A percentile compares a stretch with the other conserved stretches of the same genome.
These are phyloP conservation scores for Teratosphaeria pseudoeucalypti DNA, from an alignment of 2,329 filamentous ascomycete genomes.

Conservation along the genomic window DNA sequence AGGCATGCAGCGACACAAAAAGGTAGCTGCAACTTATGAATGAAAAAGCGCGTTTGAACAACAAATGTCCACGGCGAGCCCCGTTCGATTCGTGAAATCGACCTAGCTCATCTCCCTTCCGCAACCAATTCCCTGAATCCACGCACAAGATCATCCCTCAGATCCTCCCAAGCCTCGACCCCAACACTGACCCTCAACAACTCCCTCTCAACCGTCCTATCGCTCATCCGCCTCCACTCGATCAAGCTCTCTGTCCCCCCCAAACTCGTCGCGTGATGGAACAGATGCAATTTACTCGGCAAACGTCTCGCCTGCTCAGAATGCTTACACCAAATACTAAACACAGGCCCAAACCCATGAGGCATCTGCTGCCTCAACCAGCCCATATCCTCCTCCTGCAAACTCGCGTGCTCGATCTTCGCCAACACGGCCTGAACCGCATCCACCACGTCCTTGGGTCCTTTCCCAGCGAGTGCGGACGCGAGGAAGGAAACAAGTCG, in stretches of 20 bases:
- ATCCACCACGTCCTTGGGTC: conserved; percentile 35
- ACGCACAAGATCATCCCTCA: conserved; percentile 62
- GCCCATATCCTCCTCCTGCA: conserved; percentile 55
- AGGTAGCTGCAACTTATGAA: not conserved
- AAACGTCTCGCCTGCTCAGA: conserved; percentile 53
- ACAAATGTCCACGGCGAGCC: not conserved
- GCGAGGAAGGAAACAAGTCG: conserved; percentile 61
- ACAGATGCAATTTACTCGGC: conserved; percentile 68
- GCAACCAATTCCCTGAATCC: conserved; percentile 49
- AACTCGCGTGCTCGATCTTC: conserved; percentile 63
- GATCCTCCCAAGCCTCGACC: conserved; percentile 75
- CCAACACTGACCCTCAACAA: conserved; percentile 77
- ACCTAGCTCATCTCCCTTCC: conserved; percentile 2
- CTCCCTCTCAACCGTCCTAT: conserved; percentile 58
- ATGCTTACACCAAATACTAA: conserved; percentile 58
- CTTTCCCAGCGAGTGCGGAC: conserved; percentile 15
- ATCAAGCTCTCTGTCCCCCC: conserved; percentile 93
- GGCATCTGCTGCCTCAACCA: conserved; percentile 90
- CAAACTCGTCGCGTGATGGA: conserved; percentile 89
- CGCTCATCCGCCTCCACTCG: conserved; percentile 90
- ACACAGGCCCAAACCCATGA: conserved; percentile 79
- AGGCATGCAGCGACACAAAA: not conserved
- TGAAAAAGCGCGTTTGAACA: not conserved
- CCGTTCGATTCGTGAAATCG: not conserved
- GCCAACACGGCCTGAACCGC: conserved; percentile 46